phyloP scores from a whole-genome alignment of 306 rosid genomes.

The Chamaecrista fasciculata region DNA sequence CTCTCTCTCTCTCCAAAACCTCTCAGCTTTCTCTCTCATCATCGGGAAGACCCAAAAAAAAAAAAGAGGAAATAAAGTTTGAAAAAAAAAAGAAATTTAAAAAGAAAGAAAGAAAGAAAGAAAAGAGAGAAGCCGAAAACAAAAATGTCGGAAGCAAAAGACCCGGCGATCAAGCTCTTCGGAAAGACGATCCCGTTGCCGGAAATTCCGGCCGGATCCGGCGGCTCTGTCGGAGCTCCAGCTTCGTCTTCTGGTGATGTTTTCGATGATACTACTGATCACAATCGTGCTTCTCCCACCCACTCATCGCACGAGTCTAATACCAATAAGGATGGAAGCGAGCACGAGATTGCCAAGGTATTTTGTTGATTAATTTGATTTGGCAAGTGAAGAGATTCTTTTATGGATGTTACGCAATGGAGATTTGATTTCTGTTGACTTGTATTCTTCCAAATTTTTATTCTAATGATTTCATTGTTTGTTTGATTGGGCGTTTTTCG shows the following conservation, averaged over 20 bases:
- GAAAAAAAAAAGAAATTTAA: not conserved
- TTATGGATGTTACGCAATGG: too few relatives aligned
- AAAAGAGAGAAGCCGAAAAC: not conserved
- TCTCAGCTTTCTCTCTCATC: constrained; percentile 8
- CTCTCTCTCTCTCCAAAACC: not conserved
- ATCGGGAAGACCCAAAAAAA: not conserved
- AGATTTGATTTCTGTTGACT: constrained; percentile 26
- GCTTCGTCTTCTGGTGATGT: not conserved
- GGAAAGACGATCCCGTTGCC: constrained; percentile 63
- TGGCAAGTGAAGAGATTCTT: too few relatives aligned
- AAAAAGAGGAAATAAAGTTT: not conserved
- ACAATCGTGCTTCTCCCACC: constrained; percentile 10
- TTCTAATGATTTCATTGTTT: constrained; percentile 17
- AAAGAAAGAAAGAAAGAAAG: not conserved
- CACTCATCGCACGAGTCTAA: constrained; percentile 14
- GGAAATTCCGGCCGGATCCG: not conserved
- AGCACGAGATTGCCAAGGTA: constrained; percentile 12
- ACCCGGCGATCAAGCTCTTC: constrained; percentile 56
- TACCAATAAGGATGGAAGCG: constrained; percentile 34
- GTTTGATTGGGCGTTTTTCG: constrained; percentile 10
- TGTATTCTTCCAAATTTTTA: not conserved
- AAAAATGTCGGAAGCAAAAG: constrained; percentile 50
- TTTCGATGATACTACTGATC: constrained; percentile 8
- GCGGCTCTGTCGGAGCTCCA: not conserved
- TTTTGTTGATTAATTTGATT: too few relatives aligned